Base-by-base conservation (phyloP, 2,329 filamentous ascomycete genomes). In the Cladosporium sp. region DNA sequence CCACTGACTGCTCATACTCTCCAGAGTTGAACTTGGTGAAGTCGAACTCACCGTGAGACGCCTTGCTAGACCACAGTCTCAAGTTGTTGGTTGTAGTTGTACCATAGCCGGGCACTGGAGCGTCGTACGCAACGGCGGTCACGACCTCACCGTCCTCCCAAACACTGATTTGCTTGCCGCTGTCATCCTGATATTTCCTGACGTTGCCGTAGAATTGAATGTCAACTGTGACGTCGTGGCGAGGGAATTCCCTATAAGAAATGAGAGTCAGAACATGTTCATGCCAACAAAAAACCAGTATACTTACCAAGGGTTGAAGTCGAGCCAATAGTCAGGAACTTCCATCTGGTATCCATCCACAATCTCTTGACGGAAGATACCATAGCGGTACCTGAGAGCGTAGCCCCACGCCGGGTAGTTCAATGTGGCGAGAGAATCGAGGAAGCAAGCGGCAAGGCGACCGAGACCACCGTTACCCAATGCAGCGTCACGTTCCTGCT, bases 11-110 rank as follows among this genome's bases (percentile, higher is more conserved):
- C 81, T 99, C 95, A 77, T 99, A 99, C 74, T 99, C 93, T 69
- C 95, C 95, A 67, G 86, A 95, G 82, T 99, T 99, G 88, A 99
- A 99, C 79, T 98, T 98, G 76, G 97, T 94, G 82, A 99, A 99
- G 81, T 99, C 94, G 71, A 99, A 99, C 79, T 99, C 95, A 71
- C 95, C 95, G 73, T 92, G 94, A 55, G 93, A 93, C 52, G 95
- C 94, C 81, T 97, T 97, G 84, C 93, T 97, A 54, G 93, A 97
- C 95, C 95, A 99, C 47, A 99, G 85, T 68, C 95, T 90, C 69
- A 99, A 85, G 81, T 99, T 99, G 84, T 99, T 99, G 72, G 93
- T 97, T 12, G 93, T 94, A 8, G 88, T 83, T 0, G 95, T 99
- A 68, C 88, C 88, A 77, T 93, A 98, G 11, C 95, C 95, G 24